These are phyloP conservation scores for Chlorophyllum brunneum DNA, from an alignment of 768 basidiomycete species.

Conservation along the genomic window DNA sequence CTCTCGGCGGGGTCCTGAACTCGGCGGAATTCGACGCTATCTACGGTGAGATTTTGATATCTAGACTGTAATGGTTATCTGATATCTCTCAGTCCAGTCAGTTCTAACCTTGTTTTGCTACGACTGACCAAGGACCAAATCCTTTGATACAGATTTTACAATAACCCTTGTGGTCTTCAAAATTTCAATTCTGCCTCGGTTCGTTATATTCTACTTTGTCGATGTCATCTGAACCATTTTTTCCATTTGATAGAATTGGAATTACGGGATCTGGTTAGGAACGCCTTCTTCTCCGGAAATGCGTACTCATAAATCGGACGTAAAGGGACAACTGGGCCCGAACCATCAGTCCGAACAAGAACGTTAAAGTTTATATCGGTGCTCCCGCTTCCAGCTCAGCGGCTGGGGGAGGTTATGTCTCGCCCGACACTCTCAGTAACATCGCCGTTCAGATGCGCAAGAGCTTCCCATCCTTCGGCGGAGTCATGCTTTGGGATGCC, in stretches of 20 bases:
- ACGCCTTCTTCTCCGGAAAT: not conserved
- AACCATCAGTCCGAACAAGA: constrained; percentile 49
- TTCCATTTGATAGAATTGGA: constrained; percentile 45
- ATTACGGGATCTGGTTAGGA: constrained; percentile 53
- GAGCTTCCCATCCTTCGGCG: constrained; percentile 64
- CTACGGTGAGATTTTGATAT: constrained; percentile 38
- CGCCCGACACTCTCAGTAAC: constrained; percentile 38
- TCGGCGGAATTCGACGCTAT: constrained; percentile 65
- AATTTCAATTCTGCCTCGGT: constrained; percentile 46
- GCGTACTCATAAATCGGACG: not conserved
- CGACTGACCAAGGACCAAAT: not conserved
- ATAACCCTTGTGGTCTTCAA: constrained; percentile 48
- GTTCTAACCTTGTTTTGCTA: constrained; percentile 6
- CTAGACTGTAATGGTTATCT: not conserved
- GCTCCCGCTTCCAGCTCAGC: constrained; percentile 56
- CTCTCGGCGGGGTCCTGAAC: constrained; percentile 56
- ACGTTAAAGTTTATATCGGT: constrained; percentile 64
- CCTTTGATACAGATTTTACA: constrained; percentile 50
- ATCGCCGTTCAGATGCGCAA: constrained; percentile 48
- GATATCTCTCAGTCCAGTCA: constrained; percentile 29
- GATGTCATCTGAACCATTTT: not conserved
- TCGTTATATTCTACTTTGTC: constrained; percentile 20
- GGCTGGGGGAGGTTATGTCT: constrained; percentile 59
- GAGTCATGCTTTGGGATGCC: constrained; percentile 53
- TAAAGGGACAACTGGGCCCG: constrained; percentile 65